Percentiles rank a stretch among this genome's conserved stretches.
These are phyloP conservation scores for Ceriops decandra DNA, from an alignment of 345 rosid species.

Conservation along the genomic window DNA sequence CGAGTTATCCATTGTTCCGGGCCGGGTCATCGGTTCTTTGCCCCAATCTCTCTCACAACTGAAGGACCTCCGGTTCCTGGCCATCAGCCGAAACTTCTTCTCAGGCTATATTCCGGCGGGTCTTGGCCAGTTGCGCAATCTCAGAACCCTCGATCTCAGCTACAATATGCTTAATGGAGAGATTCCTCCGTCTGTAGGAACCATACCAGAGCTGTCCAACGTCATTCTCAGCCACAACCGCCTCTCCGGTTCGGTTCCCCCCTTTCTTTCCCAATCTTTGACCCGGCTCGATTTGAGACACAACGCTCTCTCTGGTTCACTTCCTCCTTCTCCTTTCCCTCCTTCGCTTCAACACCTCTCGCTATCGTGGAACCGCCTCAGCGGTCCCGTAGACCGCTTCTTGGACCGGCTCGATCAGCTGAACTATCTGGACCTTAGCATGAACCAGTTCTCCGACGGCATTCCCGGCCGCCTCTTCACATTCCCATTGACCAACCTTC, in stretches of 20 bases:
- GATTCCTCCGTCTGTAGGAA: conserved; percentile 61
- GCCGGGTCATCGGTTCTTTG: conserved; percentile 66
- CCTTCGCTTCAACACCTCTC: conserved; percentile 77
- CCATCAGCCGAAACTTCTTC: conserved; percentile 64
- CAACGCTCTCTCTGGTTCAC: conserved; percentile 69
- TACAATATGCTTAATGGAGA: conserved; percentile 71
- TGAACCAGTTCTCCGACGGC: conserved; percentile 67
- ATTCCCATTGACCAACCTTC: conserved; percentile 67
- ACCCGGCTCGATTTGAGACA: conserved; percentile 78
- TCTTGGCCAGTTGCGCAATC: conserved; percentile 56
- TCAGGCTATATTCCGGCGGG: conserved; percentile 66
- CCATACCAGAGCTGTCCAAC: conserved; percentile 65
- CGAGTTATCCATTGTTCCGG: conserved; percentile 76
- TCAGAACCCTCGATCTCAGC: conserved; percentile 83
- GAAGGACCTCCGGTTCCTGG: conserved; percentile 70
- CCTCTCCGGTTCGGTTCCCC: conserved; percentile 74
- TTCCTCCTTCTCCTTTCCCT: conserved; percentile 52
- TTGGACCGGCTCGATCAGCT: conserved; percentile 56
- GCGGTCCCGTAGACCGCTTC: conserved; percentile 63
- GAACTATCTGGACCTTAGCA: conserved; percentile 72
- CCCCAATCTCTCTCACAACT: conserved; percentile 58
- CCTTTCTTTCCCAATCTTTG: conserved; percentile 50
- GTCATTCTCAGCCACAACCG: conserved; percentile 79
- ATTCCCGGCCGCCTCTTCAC: conserved; percentile 35
- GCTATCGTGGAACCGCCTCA: conserved; percentile 62